Conservation (phyloP, 768 basidiomycete genomes). For the Zangia roseola region DNA sequence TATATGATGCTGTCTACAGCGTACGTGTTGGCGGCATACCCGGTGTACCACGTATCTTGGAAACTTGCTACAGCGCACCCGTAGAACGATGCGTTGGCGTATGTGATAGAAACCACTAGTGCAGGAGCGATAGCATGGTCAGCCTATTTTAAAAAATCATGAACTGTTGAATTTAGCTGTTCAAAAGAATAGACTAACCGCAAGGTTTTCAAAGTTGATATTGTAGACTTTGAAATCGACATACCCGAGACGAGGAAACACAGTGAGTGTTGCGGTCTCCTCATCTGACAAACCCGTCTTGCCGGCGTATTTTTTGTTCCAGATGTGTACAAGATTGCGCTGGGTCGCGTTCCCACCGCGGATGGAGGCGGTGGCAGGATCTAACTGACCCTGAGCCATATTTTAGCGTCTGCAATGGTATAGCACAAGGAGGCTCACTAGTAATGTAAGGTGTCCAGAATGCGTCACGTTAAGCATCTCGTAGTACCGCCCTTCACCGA, state of each 20-base stretch:
- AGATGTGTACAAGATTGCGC: conserved; percentile 52
- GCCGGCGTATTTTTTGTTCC: conserved; percentile 45
- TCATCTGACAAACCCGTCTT: conserved; percentile 45
- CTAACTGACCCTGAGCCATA: conserved; percentile 48
- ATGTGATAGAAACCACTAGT: conserved; percentile 58
- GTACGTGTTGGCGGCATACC: conserved; percentile 56
- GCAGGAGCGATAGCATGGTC: conserved; percentile 54
- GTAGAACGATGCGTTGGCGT: conserved; percentile 66
- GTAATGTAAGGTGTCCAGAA: conserved; percentile 50
- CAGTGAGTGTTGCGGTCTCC: conserved; percentile 54
- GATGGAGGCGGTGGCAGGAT: conserved; percentile 35
- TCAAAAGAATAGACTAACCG: conserved; percentile 51
- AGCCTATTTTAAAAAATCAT: not conserved
- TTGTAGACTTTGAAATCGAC: conserved; percentile 64
- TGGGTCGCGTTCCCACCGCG: conserved; percentile 43
- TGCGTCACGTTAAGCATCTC: conserved; percentile 60
- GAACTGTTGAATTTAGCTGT: too few species aligned
- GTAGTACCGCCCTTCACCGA: conserved; percentile 58
- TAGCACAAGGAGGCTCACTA: conserved; percentile 36
- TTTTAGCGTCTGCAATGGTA: not conserved
- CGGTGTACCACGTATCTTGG: conserved; percentile 55
- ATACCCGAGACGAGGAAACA: conserved; percentile 51
- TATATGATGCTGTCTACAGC: conserved; percentile 65
- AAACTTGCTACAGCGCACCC: conserved; percentile 46
- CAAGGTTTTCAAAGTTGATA: conserved; percentile 64